phyloP scores from a whole-genome alignment of 164 flowering plant species.

The Berberis vulgaris region DNA sequence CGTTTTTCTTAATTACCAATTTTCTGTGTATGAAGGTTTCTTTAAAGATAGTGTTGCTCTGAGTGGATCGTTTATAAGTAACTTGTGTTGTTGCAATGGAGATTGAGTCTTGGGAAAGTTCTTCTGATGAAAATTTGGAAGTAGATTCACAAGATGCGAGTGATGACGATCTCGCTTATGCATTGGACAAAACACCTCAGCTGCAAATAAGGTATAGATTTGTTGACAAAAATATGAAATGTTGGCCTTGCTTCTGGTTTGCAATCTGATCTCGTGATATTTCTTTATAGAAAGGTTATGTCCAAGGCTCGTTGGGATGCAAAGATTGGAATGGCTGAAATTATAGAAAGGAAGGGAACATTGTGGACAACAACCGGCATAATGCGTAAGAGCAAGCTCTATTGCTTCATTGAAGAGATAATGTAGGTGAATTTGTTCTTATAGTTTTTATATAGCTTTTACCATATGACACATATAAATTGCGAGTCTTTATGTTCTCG shows the following conservation, averaged over 20 bases:
- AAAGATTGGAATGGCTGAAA: slow-evolving; percentile 63
- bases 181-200: slow-evolving; percentile 26
- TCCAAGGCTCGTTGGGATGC: slow-evolving; percentile 62
- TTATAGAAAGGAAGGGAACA: slow-evolving; percentile 50
- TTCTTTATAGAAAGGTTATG: slow-evolving; percentile 32
- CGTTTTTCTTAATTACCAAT: too few relatives aligned
- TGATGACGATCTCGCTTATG: slow-evolving; percentile 27
- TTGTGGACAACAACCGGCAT: slow-evolving; percentile 74
- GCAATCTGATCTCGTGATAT: background rate
- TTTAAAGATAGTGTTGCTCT: background rate
- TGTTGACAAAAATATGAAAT: background rate
- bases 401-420: slow-evolving; percentile 61
- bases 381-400: slow-evolving; percentile 46
- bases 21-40: too few relatives aligned
- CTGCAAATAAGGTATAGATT: slow-evolving; percentile 34
- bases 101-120: slow-evolving; percentile 19
- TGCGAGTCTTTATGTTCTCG: too few relatives aligned
- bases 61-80: background rate
- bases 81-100: slow-evolving; percentile 5
- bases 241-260: background rate
- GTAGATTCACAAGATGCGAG: slow-evolving; percentile 12
- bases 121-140: slow-evolving; percentile 25
- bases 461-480: too few relatives aligned
- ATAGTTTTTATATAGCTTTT: background rate
- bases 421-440: slow-evolving; percentile 33